Evolutionary conservation across 1,284 basidiomycete species (phyloP).

Genomic region (Boletus smithii): DNA sequence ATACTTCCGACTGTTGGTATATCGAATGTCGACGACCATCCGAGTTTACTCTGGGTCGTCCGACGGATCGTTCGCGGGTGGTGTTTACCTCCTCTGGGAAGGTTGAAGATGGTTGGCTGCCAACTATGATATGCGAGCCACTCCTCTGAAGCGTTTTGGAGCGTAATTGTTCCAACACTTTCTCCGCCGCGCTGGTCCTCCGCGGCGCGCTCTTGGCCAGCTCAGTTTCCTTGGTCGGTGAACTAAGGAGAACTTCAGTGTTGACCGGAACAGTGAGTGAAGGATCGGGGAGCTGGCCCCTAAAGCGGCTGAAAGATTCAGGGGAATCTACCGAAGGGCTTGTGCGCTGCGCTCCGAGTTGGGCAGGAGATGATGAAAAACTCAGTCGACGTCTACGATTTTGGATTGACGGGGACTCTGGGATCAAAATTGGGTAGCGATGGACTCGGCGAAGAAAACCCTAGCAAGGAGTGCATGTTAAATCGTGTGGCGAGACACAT

Average conservation of each 20-base stretch:
- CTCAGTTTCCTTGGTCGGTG: conserved; percentile 25
- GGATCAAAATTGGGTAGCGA: conserved; percentile 81
- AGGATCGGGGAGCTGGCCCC: conserved; percentile 34
- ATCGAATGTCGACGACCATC: conserved; percentile 27
- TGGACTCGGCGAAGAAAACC: conserved; percentile 92
- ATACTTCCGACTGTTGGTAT: conserved; percentile 26
- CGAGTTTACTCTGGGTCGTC: conserved; percentile 31
- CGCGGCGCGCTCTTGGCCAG: conserved; percentile 23
- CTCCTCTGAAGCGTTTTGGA: conserved; percentile 46
- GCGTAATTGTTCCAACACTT: conserved; percentile 54
- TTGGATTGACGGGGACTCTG: conserved; percentile 31
- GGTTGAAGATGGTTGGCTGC: conserved; percentile 16
- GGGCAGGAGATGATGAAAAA: conserved; percentile 33
- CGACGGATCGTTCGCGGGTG: conserved; percentile 18
- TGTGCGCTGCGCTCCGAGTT: conserved; percentile 25
- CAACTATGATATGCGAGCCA: conserved; percentile 34
- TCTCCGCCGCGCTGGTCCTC: conserved; percentile 55
- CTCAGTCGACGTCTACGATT: conserved; percentile 45
- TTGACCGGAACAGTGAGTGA: conserved; percentile 28
- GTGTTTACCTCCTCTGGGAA: conserved; percentile 19
- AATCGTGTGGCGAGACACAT: background rate
- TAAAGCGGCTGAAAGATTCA: conserved; percentile 26
- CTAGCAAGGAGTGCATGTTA: conserved; percentile 34
- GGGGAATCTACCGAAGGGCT: conserved; percentile 25
- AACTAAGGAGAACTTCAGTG: conserved; percentile 28